Conservation (phyloP, 2,329 filamentous ascomycete genomes). For the Aspergillus uvarum region DNA sequence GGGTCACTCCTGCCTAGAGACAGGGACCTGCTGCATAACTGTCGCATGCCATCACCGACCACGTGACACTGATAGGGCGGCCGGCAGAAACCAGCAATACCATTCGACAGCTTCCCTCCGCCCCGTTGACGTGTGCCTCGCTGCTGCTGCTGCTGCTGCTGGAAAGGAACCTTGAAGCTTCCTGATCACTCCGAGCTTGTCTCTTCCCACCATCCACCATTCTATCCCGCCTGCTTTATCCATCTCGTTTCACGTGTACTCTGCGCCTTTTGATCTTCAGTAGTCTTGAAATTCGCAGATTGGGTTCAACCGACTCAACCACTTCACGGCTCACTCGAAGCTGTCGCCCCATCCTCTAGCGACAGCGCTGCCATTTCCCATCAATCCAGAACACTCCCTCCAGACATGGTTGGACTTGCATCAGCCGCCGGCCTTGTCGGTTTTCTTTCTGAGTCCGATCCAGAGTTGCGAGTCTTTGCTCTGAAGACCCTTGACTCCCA, state of each 20-base stretch:
- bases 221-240: slow-evolving; percentile 25
- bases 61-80: slow-evolving; percentile 27
- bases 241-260: slow-evolving; percentile 21
- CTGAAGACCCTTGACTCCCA: slow-evolving; percentile 93
- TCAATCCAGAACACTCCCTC: slow-evolving; percentile 15
- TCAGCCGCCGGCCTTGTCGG: slow-evolving; percentile 93
- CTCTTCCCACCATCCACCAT: slow-evolving; percentile 20
- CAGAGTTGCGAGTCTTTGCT: slow-evolving; percentile 91
- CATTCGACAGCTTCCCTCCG: slow-evolving; percentile 29
- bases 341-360: slow-evolving; percentile 34
- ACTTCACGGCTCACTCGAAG: slow-evolving; percentile 29
- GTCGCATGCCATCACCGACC: slow-evolving; percentile 16
- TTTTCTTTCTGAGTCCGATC: slow-evolving; percentile 92
- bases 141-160: slow-evolving; percentile 9
- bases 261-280: slow-evolving; percentile 21
- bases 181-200: slow-evolving; percentile 14
- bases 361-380: slow-evolving; percentile 20
- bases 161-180: slow-evolving; percentile 14
- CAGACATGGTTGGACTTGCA: slow-evolving; percentile 82
- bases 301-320: slow-evolving; percentile 21
- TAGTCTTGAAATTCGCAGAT: slow-evolving; percentile 11
- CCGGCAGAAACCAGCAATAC: slow-evolving; percentile 28
- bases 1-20: not conserved
- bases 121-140: slow-evolving; percentile 36
- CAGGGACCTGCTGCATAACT: not conserved